Evolutionary conservation across 371 early-diverging fungal species (phyloP).

Genomic region (Phascolomyces articulosus): DNA sequence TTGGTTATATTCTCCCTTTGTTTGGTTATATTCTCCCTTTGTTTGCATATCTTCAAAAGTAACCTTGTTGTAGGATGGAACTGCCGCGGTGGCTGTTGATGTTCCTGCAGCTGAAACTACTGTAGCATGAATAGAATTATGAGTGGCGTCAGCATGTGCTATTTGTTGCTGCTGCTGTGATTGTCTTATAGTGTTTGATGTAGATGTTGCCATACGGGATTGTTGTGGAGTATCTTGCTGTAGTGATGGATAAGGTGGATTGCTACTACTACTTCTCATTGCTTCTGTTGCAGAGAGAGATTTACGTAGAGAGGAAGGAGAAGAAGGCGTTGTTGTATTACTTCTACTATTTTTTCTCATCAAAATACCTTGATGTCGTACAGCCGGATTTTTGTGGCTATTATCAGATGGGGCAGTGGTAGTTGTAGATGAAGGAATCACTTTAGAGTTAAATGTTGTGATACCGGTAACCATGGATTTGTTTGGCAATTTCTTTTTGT

Average conservation of each 20-base stretch:
- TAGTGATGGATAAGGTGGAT: not conserved
- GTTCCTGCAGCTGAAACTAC: not conserved
- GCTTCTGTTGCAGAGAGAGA: not conserved
- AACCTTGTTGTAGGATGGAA: not conserved
- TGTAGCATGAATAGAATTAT: not conserved
- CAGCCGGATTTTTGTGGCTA: not conserved
- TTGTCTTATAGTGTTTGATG: not conserved
- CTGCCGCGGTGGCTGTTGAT: not conserved
- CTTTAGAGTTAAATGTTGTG: not conserved
- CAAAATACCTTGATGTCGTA: conserved; percentile 2
- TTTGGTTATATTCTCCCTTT: not conserved
- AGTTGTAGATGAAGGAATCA: not conserved
- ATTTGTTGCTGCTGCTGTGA: not conserved
- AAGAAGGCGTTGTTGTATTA: not conserved
- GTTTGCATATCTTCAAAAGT: not conserved
- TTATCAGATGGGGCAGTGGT: not conserved
- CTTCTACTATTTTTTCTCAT: not conserved
- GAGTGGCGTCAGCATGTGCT: not conserved
- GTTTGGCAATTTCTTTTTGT: conserved; percentile 1
- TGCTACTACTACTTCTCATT: not conserved
- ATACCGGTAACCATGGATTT: not conserved
- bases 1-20: too few species aligned
- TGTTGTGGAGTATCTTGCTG: not conserved
- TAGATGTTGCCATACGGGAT: not conserved
- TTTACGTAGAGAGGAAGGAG: not conserved